Conservation (phyloP, 306 rosid genomes). For the Albizia julibrissin region DNA sequence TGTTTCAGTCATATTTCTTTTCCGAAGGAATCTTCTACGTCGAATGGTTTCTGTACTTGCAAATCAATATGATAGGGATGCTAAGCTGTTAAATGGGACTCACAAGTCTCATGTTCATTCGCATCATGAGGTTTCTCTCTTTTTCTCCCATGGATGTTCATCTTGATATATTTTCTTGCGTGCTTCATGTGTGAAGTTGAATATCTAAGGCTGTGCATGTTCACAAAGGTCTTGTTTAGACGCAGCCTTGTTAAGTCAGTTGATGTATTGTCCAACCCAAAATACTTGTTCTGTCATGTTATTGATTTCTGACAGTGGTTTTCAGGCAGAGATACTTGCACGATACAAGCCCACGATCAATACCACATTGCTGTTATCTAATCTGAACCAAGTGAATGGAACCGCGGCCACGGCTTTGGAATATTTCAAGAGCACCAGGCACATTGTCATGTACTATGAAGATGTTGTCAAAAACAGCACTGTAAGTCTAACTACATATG, state of each 20-base stretch:
- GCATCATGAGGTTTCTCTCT: slow-evolving; percentile 63
- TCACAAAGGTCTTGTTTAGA: background rate
- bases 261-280: background rate
- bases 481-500: slow-evolving; percentile 49
- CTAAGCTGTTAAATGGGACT: slow-evolving; percentile 81
- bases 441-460: slow-evolving; percentile 78
- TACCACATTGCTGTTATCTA: slow-evolving; percentile 58
- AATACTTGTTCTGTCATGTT: slow-evolving; percentile 16
- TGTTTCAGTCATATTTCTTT: slow-evolving; percentile 87
- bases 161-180: background rate
- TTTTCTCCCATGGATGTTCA: background rate
- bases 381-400: slow-evolving; percentile 73
- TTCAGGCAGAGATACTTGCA: slow-evolving; percentile 94
- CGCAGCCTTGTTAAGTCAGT: slow-evolving; percentile 17
- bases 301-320: slow-evolving; percentile 31
- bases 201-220: background rate
- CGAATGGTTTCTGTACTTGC: slow-evolving; percentile 91
- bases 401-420: slow-evolving; percentile 79
- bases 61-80: slow-evolving; percentile 78
- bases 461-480: slow-evolving; percentile 78
- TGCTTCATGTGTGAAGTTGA: background rate
- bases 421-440: slow-evolving; percentile 89
- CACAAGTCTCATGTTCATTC: slow-evolving; percentile 99
- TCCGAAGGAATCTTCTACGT: slow-evolving; percentile 94
- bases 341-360: slow-evolving; percentile 83